Percentiles rank a stretch among this genome's conserved stretches.
phyloP scores from a whole-genome alignment of 371 early-diverging fungal genomes.

The Rhizoclosmatium hyalinum region DNA sequence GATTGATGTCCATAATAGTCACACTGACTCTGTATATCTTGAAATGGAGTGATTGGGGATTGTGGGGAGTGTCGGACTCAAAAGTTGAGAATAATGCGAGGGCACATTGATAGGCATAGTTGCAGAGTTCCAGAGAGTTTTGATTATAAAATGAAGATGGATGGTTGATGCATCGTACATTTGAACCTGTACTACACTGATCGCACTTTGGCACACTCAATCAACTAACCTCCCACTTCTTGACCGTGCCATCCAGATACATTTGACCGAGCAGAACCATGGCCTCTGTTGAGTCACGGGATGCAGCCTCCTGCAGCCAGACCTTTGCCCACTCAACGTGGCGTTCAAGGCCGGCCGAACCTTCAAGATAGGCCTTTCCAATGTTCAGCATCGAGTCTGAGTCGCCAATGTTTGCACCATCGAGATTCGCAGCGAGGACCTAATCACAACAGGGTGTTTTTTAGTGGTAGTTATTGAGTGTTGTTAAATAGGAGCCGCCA shows the following conservation, averaged over 20 bases:
- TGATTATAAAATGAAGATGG: too few relatives aligned
- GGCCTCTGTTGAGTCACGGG: constrained; percentile 12
- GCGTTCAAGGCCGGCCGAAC: constrained; percentile 26
- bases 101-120: too few relatives aligned
- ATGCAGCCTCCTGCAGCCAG: constrained; percentile 28
- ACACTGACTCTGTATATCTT: too few relatives aligned
- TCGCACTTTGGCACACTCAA: too few relatives aligned
- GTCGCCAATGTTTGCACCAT: constrained; percentile 30
- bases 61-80: too few relatives aligned
- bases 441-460: background rate
- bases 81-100: too few relatives aligned
- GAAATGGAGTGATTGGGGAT: too few relatives aligned
- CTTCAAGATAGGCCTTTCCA: constrained; percentile 28
- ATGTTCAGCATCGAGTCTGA: constrained; percentile 21
- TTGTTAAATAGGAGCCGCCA: background rate
- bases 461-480: background rate
- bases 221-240: constrained; percentile 20
- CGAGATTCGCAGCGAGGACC: constrained; percentile 18
- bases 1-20: too few relatives aligned
- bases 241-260: constrained; percentile 2
- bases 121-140: too few relatives aligned
- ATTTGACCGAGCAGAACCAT: constrained; percentile 21
- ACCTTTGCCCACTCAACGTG: constrained; percentile 10
- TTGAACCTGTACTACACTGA: too few relatives aligned
- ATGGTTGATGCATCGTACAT: too few relatives aligned